phyloP scores from a whole-genome alignment of 176 grass and related monocot genomes.

The Triticum dicoccoides region DNA sequence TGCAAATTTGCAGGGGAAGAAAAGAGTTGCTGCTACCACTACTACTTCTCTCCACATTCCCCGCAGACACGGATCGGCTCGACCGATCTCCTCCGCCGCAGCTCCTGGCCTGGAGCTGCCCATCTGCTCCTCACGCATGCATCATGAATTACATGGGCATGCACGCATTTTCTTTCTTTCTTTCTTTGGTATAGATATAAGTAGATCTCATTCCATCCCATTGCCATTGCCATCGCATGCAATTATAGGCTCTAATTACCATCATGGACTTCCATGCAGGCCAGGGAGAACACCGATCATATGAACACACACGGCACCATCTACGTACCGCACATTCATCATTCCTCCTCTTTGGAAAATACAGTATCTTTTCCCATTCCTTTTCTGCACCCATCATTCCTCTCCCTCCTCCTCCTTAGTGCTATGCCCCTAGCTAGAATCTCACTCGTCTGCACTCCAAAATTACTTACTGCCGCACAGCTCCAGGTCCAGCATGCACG shows the following conservation, averaged over 20 bases:
- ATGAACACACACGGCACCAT: not conserved
- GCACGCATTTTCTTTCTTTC: no score
- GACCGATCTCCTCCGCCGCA: not conserved
- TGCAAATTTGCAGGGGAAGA: not conserved
- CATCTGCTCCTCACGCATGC: not conserved
- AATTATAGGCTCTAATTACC: conserved; percentile 18
- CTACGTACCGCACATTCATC: not conserved
- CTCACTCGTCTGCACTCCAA: conserved; percentile 6
- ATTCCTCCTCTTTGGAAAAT: not conserved
- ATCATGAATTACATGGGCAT: not conserved
- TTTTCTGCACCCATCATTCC: not conserved
- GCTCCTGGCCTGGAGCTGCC: not conserved
- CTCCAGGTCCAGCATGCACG: not conserved
- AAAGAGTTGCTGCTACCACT: not conserved
- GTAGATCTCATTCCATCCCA: not conserved
- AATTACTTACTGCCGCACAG: not conserved
- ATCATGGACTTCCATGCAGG: conserved; percentile 46
- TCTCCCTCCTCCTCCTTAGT: no score
- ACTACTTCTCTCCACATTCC: not conserved
- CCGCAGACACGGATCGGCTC: not conserved
- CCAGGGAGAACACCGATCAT: conserved; percentile 4
- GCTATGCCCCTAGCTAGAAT: not conserved
- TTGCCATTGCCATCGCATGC: not conserved
- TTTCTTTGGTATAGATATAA: not conserved
- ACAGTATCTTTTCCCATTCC: no score